Conservation (phyloP, 441 rosid species). For the Theobroma grandiflorum region DNA sequence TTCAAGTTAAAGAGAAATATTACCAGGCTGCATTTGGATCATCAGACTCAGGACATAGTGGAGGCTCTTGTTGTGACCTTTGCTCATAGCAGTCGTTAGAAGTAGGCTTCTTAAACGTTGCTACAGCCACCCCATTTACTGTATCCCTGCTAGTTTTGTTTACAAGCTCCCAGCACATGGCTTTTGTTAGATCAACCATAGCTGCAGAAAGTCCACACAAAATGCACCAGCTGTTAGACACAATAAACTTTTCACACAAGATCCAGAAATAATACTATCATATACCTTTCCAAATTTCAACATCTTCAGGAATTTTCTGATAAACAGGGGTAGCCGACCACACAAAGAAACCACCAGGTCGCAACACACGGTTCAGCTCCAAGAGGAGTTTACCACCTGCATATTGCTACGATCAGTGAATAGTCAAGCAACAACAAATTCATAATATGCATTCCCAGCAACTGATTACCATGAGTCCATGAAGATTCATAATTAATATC, state of each 20-base stretch:
- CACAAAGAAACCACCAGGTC: slow-evolving; percentile 95
- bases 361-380: slow-evolving; percentile 88
- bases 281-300: slow-evolving; percentile 86
- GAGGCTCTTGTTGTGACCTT: slow-evolving; percentile 75
- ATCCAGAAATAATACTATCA: slow-evolving; percentile 21
- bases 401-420: slow-evolving; percentile 29
- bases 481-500: background rate
- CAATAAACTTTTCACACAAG: slow-evolving; percentile 22
- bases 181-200: slow-evolving; percentile 68
- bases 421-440: slow-evolving; percentile 12
- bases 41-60: slow-evolving; percentile 74
- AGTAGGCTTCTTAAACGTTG: slow-evolving; percentile 79
- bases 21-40: slow-evolving; percentile 96
- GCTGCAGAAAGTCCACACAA: slow-evolving; percentile 58
- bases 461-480: background rate
- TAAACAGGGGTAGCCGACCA: slow-evolving; percentile 99
- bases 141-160: slow-evolving; percentile 63
- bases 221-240: slow-evolving; percentile 32
- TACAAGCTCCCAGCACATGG: slow-evolving; percentile 90
- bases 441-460: background rate
- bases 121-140: slow-evolving; percentile 74
- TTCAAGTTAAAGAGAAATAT: slow-evolving; percentile 12
- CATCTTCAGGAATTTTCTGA: slow-evolving; percentile 76
- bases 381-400: slow-evolving; percentile 93
- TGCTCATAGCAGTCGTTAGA: slow-evolving; percentile 78